Base-by-base conservation (phyloP, 2,329 filamentous ascomycete genomes). In the Fusarium compactum region DNA sequence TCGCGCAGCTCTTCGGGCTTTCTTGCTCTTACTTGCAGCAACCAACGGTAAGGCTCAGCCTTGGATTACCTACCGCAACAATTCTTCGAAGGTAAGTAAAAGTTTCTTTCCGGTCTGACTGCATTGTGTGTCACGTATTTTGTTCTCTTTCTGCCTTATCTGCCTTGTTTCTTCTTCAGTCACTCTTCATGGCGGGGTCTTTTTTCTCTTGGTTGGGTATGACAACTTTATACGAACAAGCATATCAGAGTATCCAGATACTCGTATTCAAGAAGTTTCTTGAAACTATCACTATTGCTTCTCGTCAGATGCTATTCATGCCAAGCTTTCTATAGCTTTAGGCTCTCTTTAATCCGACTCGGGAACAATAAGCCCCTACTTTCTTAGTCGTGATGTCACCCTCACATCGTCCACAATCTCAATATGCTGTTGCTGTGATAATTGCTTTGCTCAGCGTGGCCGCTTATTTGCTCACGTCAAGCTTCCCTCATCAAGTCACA, bases 21-120 rank as follows among this genome's bases (percentile, higher is more conserved):
- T 40, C 50, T 54, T 60, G 73, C 64, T 72, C 72, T 73, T 59
- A 69, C 68, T 66, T 69, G 54, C 67, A 71, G 63, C 58, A 71
- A 70, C 59, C 61, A 38, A 62, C 59, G 48, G 44, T 55, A 47
- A 50, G 30, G 62, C 53, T 44, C 57, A 48, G 62, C 53, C 50
- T 67, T 66, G 58, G 54, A 45, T 50, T 67, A 66, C 69, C 45
- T 60, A 52, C 59, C 58, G 65, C 60, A 72, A 65, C 59, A 61
- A 67, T 62, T 67, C 68, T 74, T 62, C 64, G 58, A 51, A 73
- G 72, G 72, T 73, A 63, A 74, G 72, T 67, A 68, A 71, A 68
- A 59, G 62, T 68, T 62, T 56, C 62, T 62, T 73, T 51, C 62
- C 47, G 58, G 48, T 62, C 70, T 73, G 56, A 68, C 72, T 71